Conservation (phyloP, 257 asterid species). For the Buddleja alternifolia region DNA sequence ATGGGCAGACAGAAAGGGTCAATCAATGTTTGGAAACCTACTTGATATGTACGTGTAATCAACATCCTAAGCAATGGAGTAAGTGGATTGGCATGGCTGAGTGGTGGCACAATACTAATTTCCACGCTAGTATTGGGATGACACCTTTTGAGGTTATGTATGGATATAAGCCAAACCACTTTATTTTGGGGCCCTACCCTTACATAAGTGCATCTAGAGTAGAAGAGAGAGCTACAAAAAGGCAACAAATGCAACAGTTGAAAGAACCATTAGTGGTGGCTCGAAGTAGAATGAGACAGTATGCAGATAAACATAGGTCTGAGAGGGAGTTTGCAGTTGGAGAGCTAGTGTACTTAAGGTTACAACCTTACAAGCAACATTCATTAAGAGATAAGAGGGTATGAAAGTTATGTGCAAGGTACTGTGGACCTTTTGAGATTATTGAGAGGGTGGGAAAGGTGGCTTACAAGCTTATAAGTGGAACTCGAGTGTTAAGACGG, state of each 20-base stretch:
- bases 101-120: constrained; percentile 13
- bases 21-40: constrained; percentile 6
- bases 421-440: background rate
- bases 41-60: no score
- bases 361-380: background rate
- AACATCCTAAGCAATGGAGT: background rate
- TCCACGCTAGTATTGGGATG: background rate
- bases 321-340: background rate
- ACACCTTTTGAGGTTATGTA: no score
- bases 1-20: background rate
- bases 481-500: no score
- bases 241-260: background rate
- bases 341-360: constrained; percentile 1
- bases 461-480: constrained; percentile 7
- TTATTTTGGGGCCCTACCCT: background rate
- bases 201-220: background rate
- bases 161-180: background rate
- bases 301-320: background rate
- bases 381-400: background rate
- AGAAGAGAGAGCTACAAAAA: background rate
- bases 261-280: background rate
- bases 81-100: constrained; percentile 2
- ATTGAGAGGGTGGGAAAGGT: background rate
- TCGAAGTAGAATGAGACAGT: background rate
- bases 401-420: background rate